A percentile compares a stretch with the other conserved stretches of the same genome.
Conservation (phyloP, 306 rosid genomes). For the Cajanus cajan region DNA sequence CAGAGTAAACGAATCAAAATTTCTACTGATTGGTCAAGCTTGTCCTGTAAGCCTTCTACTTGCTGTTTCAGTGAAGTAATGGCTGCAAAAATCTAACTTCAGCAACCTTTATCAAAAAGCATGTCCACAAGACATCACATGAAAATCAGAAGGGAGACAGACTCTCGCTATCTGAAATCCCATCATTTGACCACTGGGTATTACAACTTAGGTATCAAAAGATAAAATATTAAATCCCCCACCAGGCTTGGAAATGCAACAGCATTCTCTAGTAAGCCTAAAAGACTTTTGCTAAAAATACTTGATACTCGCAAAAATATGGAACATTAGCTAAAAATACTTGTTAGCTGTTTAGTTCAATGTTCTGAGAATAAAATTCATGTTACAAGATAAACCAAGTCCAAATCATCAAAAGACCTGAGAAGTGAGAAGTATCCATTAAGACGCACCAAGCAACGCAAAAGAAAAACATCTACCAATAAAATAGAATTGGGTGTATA, state of each 20-base stretch:
- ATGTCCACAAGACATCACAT: slow-evolving; percentile 10
- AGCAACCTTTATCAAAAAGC: slow-evolving; percentile 20
- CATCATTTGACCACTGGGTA: background rate
- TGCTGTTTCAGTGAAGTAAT: slow-evolving; percentile 82
- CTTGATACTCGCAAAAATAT: background rate
- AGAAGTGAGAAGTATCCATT: background rate
- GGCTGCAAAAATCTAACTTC: slow-evolving; percentile 54
- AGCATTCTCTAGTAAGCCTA: too few species aligned
- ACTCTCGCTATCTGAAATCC: background rate
- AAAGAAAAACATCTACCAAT: background rate
- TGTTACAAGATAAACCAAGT: background rate
- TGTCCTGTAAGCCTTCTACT: slow-evolving; percentile 71
- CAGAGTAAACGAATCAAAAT: slow-evolving; percentile 82
- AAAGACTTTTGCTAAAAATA: background rate
- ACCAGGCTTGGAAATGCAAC: too few species aligned
- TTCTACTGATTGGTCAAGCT: slow-evolving; percentile 64
- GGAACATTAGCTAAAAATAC: background rate
- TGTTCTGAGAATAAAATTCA: background rate
- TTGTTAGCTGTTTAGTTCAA: background rate
- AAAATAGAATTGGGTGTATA: background rate
- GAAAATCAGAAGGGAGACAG: background rate
- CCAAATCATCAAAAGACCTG: background rate
- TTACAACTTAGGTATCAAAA: background rate
- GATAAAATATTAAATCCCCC: background rate
- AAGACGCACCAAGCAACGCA: background rate